Evolutionary conservation across 1,284 basidiomycete species (phyloP), one percentile per base, ranked within the genome.

Genomic region (Dichomitus squalens): DNA sequence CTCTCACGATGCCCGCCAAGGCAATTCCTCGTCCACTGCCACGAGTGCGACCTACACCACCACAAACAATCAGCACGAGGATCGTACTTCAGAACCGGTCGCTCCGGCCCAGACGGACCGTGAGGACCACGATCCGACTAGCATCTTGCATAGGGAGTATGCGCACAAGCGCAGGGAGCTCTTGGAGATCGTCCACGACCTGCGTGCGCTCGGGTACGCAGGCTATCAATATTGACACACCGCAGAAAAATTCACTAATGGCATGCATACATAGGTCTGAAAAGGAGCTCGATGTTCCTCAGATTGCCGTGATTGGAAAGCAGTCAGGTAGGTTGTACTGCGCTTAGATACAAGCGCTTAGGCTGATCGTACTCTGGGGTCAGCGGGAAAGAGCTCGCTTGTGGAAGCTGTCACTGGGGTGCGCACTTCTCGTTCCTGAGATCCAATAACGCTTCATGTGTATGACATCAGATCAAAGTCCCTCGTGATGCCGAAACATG

Each of bases 401-500:
- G 80, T 86, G 0, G 84, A 86, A 58, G 83, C 81, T 0, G 79
- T 86, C 0, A 82, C 79, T 14, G 81, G 80, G 9, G 84, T 86
- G 65, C 44, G 77, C 70, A 23, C 16, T n/a, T 40, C 14, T 48
- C 11, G 3, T 41, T 50, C 23, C n/a, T 31, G 44, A 3, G 7
- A 3, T 6, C 11, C 6, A 12, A 1, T 16, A 7, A 25, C 9
- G 16, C 16, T 27, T 38, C 9, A 27, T 20, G 9, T 31, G 4
- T 31, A 21, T n/a, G 7, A 14, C 11, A 1, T 14, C 47, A 86
- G 85, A 81, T 86, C 38, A 80, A 71, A 39, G 83, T 86, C 21
- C 84, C 84, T 16, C 72, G 84, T 16, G 83, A 85, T 38, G 79
- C 76, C 38, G 82, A 82, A 16, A 86, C 83, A 0, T 86, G 84